Evolutionary conservation across 1,284 basidiomycete genomes (phyloP), one percentile per base, ranked within the genome.

Genomic region (Porodaedalea pini): DNA sequence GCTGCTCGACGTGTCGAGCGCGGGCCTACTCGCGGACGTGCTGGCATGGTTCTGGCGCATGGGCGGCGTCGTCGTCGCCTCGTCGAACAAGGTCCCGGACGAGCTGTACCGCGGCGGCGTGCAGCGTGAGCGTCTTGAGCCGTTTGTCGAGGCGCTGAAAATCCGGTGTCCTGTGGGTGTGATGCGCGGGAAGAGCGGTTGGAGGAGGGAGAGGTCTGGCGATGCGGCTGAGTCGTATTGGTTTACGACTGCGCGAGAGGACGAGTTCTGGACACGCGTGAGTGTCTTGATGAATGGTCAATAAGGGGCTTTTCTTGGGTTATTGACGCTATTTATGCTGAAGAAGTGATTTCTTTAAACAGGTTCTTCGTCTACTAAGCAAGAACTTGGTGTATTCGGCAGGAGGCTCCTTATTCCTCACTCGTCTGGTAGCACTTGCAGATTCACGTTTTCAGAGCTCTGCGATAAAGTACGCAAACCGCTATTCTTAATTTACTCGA

Each of bases 41-140:
- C 69, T 90, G 4, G 81, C 82, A 23, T 88, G 85, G 80, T 90
- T 83, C 66, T 89, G 86, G 86, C 76, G 86, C 2, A 76, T 90
- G 63, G 88, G 87, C 15, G 87, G 87, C 1, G 81, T 90, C 15
- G 75, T 90, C 32, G 75, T 77, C 54, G 70, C 75, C 36, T 74
- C 75, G 59, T 76, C 75, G 59, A 87, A 87, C 67, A 79, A 83
- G 50, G 76, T 86, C 5, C 84, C 84, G 0, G 82, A 85, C 58
- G 84, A 89, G 64, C 72, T 88, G 10, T 89, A 88, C 71, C 78
- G 80, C 66, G 82, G 85, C 65, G 86, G 86, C 10, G 83, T 88
- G 0, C 85, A 86, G 66, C 69, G 79, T 15, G 80, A 86, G 51
- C 74, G 84, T 21, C 75, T 88, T 61, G 79, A 81, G 36, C 77